Conservation (phyloP, 1,139 yeast species). For the Geotrichum citri-aurantii region DNA sequence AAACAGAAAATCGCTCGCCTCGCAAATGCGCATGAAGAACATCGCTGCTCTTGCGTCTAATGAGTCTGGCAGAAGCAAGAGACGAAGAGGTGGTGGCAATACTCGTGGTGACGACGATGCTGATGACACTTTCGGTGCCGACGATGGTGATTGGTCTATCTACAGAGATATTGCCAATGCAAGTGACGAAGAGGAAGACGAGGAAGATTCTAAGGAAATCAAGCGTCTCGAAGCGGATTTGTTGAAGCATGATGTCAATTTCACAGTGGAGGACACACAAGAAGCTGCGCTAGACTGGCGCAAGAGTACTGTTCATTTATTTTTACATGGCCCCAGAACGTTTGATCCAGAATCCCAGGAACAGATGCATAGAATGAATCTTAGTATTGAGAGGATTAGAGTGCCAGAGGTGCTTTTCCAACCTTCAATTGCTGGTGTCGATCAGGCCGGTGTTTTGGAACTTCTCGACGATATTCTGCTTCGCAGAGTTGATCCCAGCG, state of each 20-base stretch:
- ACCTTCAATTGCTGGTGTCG: slow-evolving; percentile 93
- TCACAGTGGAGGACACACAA: slow-evolving; percentile 76
- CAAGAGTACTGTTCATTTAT: slow-evolving; percentile 71
- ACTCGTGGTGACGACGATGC: slow-evolving; percentile 74
- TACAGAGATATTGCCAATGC: slow-evolving; percentile 77
- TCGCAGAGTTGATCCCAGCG: slow-evolving; percentile 52
- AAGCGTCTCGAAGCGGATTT: slow-evolving; percentile 66
- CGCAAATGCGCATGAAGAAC: slow-evolving; percentile 88
- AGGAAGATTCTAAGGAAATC: slow-evolving; percentile 64
- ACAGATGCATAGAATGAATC: slow-evolving; percentile 80
- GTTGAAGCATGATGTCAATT: slow-evolving; percentile 74
- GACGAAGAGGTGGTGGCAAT: slow-evolving; percentile 27
- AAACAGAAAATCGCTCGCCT: slow-evolving; percentile 85
- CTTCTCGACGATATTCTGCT: slow-evolving; percentile 61
- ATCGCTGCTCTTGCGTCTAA: slow-evolving; percentile 86
- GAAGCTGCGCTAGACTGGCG: slow-evolving; percentile 86
- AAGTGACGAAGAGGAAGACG: slow-evolving; percentile 67
- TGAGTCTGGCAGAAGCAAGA: slow-evolving; percentile 38
- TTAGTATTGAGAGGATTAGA: slow-evolving; percentile 84
- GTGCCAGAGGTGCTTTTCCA: slow-evolving; percentile 90
- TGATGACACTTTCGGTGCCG: slow-evolving; percentile 90
- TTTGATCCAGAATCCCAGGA: slow-evolving; percentile 58
- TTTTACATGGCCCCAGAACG: slow-evolving; percentile 81
- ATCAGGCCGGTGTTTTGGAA: slow-evolving; percentile 88
- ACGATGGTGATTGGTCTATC: slow-evolving; percentile 93